phyloP scores from a whole-genome alignment of 2,329 filamentous ascomycete genomes.

The Basipetospora sp. region DNA sequence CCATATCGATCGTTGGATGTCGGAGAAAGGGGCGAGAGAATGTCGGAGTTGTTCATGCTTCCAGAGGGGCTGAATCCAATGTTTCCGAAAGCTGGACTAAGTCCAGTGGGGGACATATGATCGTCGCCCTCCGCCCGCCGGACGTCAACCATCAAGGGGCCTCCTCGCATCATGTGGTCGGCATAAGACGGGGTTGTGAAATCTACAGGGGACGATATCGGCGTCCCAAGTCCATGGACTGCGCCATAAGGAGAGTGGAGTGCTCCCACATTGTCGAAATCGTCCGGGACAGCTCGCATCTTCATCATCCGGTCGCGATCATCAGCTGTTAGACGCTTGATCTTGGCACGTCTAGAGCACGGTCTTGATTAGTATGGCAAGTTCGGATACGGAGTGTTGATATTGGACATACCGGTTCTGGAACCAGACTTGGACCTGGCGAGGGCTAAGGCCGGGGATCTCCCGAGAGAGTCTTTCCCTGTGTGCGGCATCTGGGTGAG shows the following conservation, averaged over 20 bases:
- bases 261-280: slow-evolving; percentile 56
- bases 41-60: slow-evolving; percentile 35
- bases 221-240: slow-evolving; percentile 35
- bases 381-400: not conserved
- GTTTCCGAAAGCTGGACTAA: slow-evolving; percentile 52
- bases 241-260: slow-evolving; percentile 54
- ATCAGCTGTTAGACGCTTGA: slow-evolving; percentile 56
- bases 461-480: slow-evolving; percentile 74
- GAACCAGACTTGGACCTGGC: slow-evolving; percentile 96
- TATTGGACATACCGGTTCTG: slow-evolving; percentile 64
- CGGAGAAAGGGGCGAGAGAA: slow-evolving; percentile 43
- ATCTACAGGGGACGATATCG: slow-evolving; percentile 34
- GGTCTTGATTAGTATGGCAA: not conserved
- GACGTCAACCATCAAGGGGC: slow-evolving; percentile 52
- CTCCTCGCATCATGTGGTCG: slow-evolving; percentile 46
- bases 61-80: slow-evolving; percentile 47
- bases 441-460: slow-evolving; percentile 78
- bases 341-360: slow-evolving; percentile 47
- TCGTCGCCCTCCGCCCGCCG: slow-evolving; percentile 49
- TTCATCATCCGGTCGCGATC: slow-evolving; percentile 58
- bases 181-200: slow-evolving; percentile 34
- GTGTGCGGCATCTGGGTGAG: slow-evolving; percentile 83
- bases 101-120: slow-evolving; percentile 50
- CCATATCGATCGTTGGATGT: slow-evolving; percentile 39
- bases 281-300: slow-evolving; percentile 56